Conservation (phyloP, 768 basidiomycete species). For the Suillus decipiens region DNA sequence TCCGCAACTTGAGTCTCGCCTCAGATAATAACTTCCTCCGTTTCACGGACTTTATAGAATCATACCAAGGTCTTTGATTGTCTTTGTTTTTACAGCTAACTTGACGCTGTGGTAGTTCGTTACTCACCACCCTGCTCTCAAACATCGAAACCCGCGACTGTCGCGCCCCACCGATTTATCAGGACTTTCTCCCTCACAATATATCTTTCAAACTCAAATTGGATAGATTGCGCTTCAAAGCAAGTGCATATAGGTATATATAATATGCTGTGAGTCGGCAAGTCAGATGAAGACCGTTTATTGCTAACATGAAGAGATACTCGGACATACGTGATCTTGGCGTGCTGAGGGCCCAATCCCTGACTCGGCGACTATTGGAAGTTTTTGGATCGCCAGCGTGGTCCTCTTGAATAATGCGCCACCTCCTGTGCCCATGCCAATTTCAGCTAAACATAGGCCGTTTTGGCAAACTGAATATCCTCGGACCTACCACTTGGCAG, state of each 20-base stretch:
- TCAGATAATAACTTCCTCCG: background rate
- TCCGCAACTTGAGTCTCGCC: background rate
- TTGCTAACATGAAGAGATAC: background rate
- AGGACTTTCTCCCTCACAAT: background rate
- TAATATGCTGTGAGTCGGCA: background rate
- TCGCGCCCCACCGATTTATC: background rate
- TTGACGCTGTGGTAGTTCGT: background rate
- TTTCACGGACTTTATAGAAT: background rate
- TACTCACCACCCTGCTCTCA: background rate
- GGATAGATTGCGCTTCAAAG: background rate
- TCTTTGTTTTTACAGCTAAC: background rate
- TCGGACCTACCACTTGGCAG: background rate
- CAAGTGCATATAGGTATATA: background rate
- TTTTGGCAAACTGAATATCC: background rate
- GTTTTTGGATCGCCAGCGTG: background rate
- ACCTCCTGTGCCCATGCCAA: background rate
- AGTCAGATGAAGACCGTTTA: background rate
- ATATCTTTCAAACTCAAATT: background rate
- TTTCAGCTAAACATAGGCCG: background rate
- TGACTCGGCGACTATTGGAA: background rate
- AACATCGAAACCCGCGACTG: background rate
- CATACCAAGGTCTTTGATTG: background rate
- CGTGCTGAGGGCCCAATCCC: background rate
- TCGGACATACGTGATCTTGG: background rate
- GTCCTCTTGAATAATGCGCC: background rate